Conservation (phyloP, 768 basidiomycete genomes). For the Lyophyllum semitale region DNA sequence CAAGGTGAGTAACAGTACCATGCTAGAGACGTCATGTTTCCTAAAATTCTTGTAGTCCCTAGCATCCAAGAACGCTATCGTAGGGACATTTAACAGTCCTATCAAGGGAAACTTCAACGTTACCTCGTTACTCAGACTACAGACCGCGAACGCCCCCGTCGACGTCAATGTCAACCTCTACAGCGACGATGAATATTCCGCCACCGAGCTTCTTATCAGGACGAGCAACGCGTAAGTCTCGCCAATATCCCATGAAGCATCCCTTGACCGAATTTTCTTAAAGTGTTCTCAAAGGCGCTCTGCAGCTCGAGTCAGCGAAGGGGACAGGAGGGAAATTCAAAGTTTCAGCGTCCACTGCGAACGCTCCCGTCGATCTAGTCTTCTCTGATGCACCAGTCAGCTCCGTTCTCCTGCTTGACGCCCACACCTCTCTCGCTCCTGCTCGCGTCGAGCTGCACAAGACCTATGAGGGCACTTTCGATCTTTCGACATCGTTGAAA, state of each 20-base stretch:
- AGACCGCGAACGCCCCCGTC: constrained; percentile 45
- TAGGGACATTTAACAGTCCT: constrained; percentile 41
- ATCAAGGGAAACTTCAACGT: constrained; percentile 49
- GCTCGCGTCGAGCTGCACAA: constrained; percentile 16
- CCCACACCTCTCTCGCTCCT: constrained; percentile 13
- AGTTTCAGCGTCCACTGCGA: constrained; percentile 11
- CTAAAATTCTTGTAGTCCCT: constrained; percentile 29
- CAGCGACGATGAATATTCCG: constrained; percentile 25
- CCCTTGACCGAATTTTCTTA: neutral
- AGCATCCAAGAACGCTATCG: constrained; percentile 23
- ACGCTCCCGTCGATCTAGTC: constrained; percentile 7
- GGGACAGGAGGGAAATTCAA: constrained; percentile 18
- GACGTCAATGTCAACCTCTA: constrained; percentile 37
- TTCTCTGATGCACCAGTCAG: constrained; percentile 17
- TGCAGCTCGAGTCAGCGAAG: constrained; percentile 11
- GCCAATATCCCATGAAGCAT: neutral
- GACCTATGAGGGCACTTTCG: constrained; percentile 21
- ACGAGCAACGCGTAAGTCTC: constrained; percentile 43
- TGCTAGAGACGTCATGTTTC: neutral
- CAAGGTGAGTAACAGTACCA: constrained; percentile 28
- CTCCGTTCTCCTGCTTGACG: constrained; percentile 18
- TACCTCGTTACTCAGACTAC: constrained; percentile 28
- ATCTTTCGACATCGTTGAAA: constrained; percentile 8
- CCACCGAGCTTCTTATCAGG: constrained; percentile 25
- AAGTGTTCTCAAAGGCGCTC: constrained; percentile 6